Conservation (phyloP, 257 asterid genomes). For the Paulownia fortunei region DNA sequence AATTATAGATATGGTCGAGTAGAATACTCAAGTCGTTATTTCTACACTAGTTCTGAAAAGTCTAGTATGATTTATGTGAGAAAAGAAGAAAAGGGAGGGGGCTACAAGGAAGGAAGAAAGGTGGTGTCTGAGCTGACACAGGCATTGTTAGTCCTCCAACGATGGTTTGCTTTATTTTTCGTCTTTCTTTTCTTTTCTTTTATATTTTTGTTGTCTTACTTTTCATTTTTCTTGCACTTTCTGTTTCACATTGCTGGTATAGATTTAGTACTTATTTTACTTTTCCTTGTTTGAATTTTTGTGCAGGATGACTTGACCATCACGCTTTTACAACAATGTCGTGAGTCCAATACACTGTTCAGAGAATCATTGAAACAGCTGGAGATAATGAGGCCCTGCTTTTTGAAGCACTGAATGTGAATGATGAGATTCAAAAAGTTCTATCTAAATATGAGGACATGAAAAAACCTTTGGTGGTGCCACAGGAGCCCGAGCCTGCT, state of each 20-base stretch:
- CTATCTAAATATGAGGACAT: conserved; percentile 80
- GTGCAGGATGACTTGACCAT: conserved; percentile 84
- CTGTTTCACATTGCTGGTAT: not conserved
- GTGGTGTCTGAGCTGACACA: not conserved
- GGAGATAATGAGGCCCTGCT: conserved; percentile 94
- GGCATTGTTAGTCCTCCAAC: not conserved
- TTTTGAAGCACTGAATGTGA: conserved; percentile 91
- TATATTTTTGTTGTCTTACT: not conserved
- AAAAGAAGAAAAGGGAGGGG: not conserved
- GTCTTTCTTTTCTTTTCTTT: not conserved
- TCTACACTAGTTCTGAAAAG: not conserved
- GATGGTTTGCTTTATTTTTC: not conserved
- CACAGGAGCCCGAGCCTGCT: conserved; percentile 83
- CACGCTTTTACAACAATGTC: conserved; percentile 86
- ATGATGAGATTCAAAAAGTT: conserved; percentile 89
- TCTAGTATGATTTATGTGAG: not conserved
- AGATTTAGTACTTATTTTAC: not conserved
- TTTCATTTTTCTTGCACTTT: not conserved
- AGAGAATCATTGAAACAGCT: conserved; percentile 78
- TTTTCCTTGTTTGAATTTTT: conserved; percentile 10
- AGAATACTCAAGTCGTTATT: not conserved
- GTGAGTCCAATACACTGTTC: conserved; percentile 80
- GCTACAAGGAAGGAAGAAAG: not conserved
- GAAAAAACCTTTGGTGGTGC: conserved; percentile 62
- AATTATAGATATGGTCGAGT: not conserved